These are phyloP conservation scores for Exophiala phaeomuriformis DNA, from an alignment of 2,329 filamentous ascomycete genomes.

Conservation along the genomic window DNA sequence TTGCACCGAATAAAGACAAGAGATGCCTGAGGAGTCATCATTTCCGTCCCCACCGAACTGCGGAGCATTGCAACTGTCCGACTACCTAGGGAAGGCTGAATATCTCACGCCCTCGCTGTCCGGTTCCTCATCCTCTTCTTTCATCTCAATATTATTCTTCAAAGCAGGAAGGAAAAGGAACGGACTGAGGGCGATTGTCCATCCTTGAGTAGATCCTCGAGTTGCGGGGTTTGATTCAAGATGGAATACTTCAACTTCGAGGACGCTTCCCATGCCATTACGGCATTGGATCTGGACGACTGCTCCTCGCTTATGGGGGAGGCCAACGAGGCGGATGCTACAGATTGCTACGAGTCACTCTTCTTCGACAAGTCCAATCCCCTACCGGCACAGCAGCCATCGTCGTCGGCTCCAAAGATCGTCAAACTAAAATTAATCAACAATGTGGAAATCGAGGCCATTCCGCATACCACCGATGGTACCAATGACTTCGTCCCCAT, in stretches of 20 bases:
- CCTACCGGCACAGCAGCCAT: constrained; percentile 32
- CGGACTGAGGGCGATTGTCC: background rate
- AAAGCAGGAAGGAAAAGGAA: background rate
- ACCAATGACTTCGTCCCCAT: constrained; percentile 36
- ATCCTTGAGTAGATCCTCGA: background rate
- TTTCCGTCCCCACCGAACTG: constrained; percentile 8
- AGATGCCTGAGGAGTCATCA: constrained; percentile 19
- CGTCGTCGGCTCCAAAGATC: constrained; percentile 23
- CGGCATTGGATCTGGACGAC: constrained; percentile 34
- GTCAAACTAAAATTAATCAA: constrained; percentile 27
- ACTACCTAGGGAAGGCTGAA: constrained; percentile 15
- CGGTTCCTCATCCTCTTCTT: constrained; percentile 1
- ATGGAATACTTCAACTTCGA: constrained; percentile 47
- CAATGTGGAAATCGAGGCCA: constrained; percentile 26
- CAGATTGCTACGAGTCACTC: constrained; percentile 36
- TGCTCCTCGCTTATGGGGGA: constrained; percentile 35
- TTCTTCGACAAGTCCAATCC: constrained; percentile 38
- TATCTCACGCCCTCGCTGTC: constrained; percentile 4
- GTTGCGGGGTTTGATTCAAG: background rate
- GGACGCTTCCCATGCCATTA: constrained; percentile 36
- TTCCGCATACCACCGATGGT: constrained; percentile 22
- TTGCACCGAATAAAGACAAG: background rate
- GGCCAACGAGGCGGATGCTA: constrained; percentile 35
- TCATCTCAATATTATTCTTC: background rate
- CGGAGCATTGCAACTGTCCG: constrained; percentile 13